Percentiles rank a stretch among this genome's conserved stretches.
Evolutionary conservation across 1,284 basidiomycete genomes (phyloP).

Genomic region (Fomitopsis pinicola): DNA sequence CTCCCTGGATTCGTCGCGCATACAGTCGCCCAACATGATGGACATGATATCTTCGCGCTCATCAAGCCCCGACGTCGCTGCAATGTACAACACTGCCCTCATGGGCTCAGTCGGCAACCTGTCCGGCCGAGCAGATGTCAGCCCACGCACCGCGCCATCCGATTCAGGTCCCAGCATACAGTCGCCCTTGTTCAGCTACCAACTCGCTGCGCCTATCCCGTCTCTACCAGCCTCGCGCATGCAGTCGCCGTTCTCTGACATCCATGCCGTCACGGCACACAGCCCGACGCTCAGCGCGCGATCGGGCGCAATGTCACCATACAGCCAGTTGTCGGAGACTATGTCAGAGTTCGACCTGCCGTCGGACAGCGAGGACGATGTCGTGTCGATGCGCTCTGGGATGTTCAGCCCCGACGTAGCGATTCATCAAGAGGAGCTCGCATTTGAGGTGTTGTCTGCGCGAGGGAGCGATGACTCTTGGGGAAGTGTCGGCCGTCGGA

Average conservation of each 20-base stretch:
- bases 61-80: constrained; percentile 20
- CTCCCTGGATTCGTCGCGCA: constrained; percentile 12
- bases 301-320: constrained; percentile 11
- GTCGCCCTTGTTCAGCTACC: constrained; percentile 25
- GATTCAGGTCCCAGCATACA: constrained; percentile 14
- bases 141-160: neutral
- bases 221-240: constrained; percentile 15
- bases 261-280: constrained; percentile 15
- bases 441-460: constrained; percentile 18
- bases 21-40: constrained; percentile 5
- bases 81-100: constrained; percentile 20
- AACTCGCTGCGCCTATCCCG: neutral
- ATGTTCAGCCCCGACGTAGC: constrained; percentile 22
- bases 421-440: constrained; percentile 15
- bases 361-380: constrained; percentile 19
- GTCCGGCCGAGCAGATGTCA: constrained; percentile 1
- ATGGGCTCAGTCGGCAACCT: constrained; percentile 8
- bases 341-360: constrained; percentile 17
- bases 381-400: constrained; percentile 23
- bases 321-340: constrained; percentile 15
- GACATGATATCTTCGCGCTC: constrained; percentile 14
- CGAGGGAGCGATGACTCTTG: constrained; percentile 21
- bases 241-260: constrained; percentile 24
- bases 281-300: constrained; percentile 5
- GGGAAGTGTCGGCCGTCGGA: constrained; percentile 24